Base-by-base conservation (phyloP, 2,329 filamentous ascomycete genomes). In the Fusarium pininemorale region DNA sequence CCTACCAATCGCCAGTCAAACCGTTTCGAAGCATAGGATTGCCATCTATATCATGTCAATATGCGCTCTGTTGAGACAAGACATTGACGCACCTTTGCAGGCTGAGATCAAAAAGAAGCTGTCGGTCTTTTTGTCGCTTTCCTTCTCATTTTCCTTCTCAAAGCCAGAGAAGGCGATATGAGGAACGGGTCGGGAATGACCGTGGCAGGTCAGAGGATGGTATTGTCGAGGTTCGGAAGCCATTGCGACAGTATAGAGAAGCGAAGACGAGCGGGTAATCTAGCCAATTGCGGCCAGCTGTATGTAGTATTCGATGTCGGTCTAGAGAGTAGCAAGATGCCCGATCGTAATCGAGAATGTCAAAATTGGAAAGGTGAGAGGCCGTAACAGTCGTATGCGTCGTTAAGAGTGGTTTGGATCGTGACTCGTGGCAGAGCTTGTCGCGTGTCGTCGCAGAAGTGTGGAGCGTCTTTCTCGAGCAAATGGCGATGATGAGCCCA, bases 1-100 rank as follows among this genome's bases (percentile, higher is more conserved):
- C 76, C 87, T 86, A 93, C 93, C 95, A 98, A 83, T 98, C 95
- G 67, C 96, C 96, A 54, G 96, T 99, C 70, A 97, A 90, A 72
- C 96, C 96, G 85, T 98, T 94, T 75, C 96, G 94, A 77, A 99
- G 92, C 95, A 98, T 98, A 57, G 96, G 96, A 82, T 98, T 98
- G 80, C 96, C 96, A 87, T 99, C 96, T 95, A 63, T 67, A 68
- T 20, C 55, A 45, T 37, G 72, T 82, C 64, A 81, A 76, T 69
- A 67, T 63, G 64, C 58, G 47, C 48, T 60, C 54, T 61, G 39
- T 50, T 42, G 50, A 44, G 72, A 68, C 50, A 62, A 42, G 39
- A 69, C 48, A 70, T 48, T 50, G 53, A 63, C 82, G 63, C 79
- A 94, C 93, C 93, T 88, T 97, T 97, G 87, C 94, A 96, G 75